phyloP scores from a whole-genome alignment of 23 red algal species.

The Gracilaria gracilis region DNA sequence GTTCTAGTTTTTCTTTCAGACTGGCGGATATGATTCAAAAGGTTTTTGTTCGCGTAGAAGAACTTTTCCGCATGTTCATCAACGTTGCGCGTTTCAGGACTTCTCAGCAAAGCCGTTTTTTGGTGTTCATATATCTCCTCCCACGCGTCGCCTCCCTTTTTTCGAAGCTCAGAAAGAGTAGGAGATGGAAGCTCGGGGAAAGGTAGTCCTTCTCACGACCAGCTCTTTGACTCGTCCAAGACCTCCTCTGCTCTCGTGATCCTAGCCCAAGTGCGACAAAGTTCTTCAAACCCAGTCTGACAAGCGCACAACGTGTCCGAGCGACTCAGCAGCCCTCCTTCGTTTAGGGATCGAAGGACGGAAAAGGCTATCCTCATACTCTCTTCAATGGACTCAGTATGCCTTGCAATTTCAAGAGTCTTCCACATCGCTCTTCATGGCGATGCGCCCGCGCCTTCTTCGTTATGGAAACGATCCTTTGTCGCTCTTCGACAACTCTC shows the following conservation, averaged over 20 bases:
- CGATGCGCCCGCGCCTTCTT: not conserved
- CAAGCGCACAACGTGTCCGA: not conserved
- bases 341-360: not conserved
- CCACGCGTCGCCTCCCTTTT: not conserved
- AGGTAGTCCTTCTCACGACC: slow-evolving; percentile 15
- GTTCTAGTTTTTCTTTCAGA: not conserved
- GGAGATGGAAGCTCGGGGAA: not conserved
- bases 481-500: slow-evolving; percentile 24
- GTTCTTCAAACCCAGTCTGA: not conserved
- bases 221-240: not conserved
- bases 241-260: not conserved
- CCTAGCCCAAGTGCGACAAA: not conserved
- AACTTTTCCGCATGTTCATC: not conserved
- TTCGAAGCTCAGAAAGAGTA: not conserved
- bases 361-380: not conserved
- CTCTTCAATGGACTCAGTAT: not conserved
- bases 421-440: not conserved
- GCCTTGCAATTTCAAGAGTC: not conserved
- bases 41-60: not conserved
- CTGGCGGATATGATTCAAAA: not conserved
- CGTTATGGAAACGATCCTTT: slow-evolving; percentile 8
- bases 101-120: not conserved
- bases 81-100: not conserved
- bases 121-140: not conserved
- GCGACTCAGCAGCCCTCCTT: slow-evolving; percentile 1